Base-by-base conservation (phyloP, 768 basidiomycete genomes). In the Tricholoma terreum region DNA sequence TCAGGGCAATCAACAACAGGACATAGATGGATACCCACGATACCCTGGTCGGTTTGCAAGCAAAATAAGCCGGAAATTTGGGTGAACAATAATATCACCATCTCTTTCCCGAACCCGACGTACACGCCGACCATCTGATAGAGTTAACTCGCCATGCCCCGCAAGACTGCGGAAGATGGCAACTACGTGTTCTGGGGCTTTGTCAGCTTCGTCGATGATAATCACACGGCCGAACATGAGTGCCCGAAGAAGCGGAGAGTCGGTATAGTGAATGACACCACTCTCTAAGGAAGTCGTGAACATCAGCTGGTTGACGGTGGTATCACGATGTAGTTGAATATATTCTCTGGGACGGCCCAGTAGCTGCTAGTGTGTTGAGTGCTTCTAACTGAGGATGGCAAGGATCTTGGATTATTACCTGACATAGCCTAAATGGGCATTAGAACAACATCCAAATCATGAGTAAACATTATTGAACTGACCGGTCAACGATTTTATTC, bases 171-270 rank as follows among this genome's bases (percentile, higher is more conserved):
- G 76, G 79, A 88, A 86, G 51, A 88, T 80, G 6, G 86, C 85
- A 19, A 86, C 85, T 51, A 88, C 86, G 58, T 88, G 85, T 63
- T 88, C 86, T 7, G 85, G 84, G 7, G 85, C 86, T 68, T 88
- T 88, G 69, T 88, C 86, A 4, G 85, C 86, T 63, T 88, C 85
- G 65, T 88, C 85, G 49, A 87, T 80, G 63, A 88, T 80, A 58
- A 88, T 84, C n/a, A 84, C 74, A 8, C 86, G 82, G 0, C 86
- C 85, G 59, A 74, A 75, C 15, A 71, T 77, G 55, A 86, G 83
- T 1, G 85, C 86, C 21, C 84, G 80, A 8, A 88, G 77, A 24
- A 88, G 79, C 27, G 85, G 85, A 3, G 86, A 88, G 63, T 87
- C 84, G 1, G 77, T 82, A 61, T 85, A 83, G 58, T 77, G 78